These are phyloP conservation scores for Lumnitzera racemosa DNA, from an alignment of 345 rosid species.

Conservation along the genomic window DNA sequence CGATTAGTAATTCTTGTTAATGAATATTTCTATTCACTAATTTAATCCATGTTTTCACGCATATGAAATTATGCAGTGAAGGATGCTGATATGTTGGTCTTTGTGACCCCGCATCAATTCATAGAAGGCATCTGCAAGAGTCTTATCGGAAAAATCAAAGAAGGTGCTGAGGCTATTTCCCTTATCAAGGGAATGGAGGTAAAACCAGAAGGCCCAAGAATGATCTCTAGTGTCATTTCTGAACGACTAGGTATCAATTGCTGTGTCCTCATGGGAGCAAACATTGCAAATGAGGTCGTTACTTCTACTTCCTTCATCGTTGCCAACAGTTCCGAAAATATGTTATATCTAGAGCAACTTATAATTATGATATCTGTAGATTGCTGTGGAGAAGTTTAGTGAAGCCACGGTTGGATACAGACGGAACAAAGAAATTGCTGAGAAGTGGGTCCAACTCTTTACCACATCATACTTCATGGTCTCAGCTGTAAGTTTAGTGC, in stretches of 20 bases:
- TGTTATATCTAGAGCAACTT: not conserved
- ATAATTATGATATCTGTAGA: conserved; percentile 30
- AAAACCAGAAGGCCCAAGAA: conserved; percentile 86
- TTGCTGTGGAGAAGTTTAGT: conserved; percentile 85
- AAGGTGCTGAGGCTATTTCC: conserved; percentile 72
- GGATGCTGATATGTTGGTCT: conserved; percentile 86
- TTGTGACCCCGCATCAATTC: conserved; percentile 93
- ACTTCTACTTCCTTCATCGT: conserved; percentile 3
- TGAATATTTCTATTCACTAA: not conserved
- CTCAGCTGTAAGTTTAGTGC: conserved; percentile 52
- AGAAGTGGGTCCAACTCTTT: conserved; percentile 85
- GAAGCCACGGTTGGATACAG: conserved; percentile 95
- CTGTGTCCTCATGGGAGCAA: conserved; percentile 94
- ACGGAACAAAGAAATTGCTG: conserved; percentile 55
- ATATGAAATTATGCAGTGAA: conserved; percentile 37
- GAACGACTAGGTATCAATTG: conserved; percentile 65
- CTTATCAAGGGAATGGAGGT: conserved; percentile 97
- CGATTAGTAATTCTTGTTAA: too few relatives aligned
- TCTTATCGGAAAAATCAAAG: conserved; percentile 55
- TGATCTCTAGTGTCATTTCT: conserved; percentile 81
- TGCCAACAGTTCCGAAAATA: not conserved
- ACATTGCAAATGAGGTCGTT: conserved; percentile 87
- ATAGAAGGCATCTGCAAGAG: conserved; percentile 83
- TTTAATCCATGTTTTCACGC: not conserved
- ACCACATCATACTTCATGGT: conserved; percentile 78